These are phyloP conservation scores for Cladosporium oxysporum DNA, from an alignment of 2,329 filamentous ascomycete species.

Conservation along the genomic window DNA sequence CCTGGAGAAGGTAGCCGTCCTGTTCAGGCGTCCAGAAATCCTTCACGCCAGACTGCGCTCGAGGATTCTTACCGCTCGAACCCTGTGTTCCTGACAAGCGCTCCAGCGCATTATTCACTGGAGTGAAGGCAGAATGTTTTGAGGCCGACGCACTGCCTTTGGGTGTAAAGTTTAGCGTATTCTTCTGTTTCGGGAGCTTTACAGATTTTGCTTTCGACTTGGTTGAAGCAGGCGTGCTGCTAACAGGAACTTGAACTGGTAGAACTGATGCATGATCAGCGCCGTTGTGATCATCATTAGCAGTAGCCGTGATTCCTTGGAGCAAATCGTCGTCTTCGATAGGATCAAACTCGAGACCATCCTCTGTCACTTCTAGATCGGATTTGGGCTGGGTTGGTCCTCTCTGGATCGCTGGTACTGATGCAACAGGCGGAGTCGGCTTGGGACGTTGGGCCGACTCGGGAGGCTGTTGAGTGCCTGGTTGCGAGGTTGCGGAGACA, in stretches of 20 bases:
- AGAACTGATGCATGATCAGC: background rate
- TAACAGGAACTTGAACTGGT: background rate
- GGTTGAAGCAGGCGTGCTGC: background rate
- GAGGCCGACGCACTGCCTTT: background rate
- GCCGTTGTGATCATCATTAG: background rate
- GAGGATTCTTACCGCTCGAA: conserved; percentile 7
- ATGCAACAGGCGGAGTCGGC: background rate
- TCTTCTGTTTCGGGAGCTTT: background rate
- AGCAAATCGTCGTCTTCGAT: conserved; percentile 20
- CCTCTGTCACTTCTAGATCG: background rate
- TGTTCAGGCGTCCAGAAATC: conserved; percentile 11
- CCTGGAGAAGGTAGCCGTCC: conserved; percentile 1
- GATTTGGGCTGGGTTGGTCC: background rate
- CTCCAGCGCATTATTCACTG: background rate
- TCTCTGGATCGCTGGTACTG: background rate
- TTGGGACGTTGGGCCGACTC: conserved; percentile 21
- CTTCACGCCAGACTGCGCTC: background rate
- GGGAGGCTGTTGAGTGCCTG: conserved; percentile 7
- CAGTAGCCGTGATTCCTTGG: conserved; percentile 4
- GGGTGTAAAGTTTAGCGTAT: background rate
- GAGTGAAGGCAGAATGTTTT: background rate
- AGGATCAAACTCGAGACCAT: conserved; percentile 7
- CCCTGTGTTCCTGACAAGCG: background rate
- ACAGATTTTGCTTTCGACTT: background rate
- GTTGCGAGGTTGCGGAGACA: background rate